phyloP scores from a whole-genome alignment of 352 stramenopile species.

The Pythium guiyangense region DNA sequence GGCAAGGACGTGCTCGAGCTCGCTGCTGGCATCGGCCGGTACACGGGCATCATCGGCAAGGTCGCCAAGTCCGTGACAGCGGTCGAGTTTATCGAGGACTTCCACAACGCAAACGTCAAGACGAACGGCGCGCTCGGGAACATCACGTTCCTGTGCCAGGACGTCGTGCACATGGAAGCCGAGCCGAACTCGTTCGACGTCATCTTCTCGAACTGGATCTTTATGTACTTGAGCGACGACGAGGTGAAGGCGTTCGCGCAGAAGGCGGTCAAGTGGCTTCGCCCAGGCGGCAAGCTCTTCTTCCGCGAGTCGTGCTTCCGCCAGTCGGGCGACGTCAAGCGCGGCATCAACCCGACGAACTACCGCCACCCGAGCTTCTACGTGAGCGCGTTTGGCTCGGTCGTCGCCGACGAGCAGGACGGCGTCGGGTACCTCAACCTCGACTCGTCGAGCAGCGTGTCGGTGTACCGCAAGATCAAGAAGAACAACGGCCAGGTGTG shows the following conservation, averaged over 20 bases:
- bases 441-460: slow-evolving; percentile 60
- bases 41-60: slow-evolving; percentile 49
- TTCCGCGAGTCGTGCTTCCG: slow-evolving; percentile 69
- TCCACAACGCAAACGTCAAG: slow-evolving; percentile 55
- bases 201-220: slow-evolving; percentile 75
- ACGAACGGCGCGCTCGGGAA: slow-evolving; percentile 50
- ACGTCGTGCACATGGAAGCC: slow-evolving; percentile 59
- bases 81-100: slow-evolving; percentile 79
- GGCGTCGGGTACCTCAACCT: slow-evolving; percentile 50
- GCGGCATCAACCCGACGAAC: slow-evolving; percentile 54
- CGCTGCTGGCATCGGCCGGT: slow-evolving; percentile 59
- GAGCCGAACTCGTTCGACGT: slow-evolving; percentile 57
- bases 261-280: slow-evolving; percentile 62
- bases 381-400: slow-evolving; percentile 42
- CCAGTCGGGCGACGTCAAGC: slow-evolving; percentile 60
- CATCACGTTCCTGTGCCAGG: slow-evolving; percentile 59
- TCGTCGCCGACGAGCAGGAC: slow-evolving; percentile 36
- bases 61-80: slow-evolving; percentile 50
- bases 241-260: slow-evolving; percentile 48
- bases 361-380: slow-evolving; percentile 73
- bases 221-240: slow-evolving; percentile 68
- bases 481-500: slow-evolving; percentile 82
- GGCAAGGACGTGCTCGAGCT: slow-evolving; percentile 67
- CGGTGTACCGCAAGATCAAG: slow-evolving; percentile 70
- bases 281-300: slow-evolving; percentile 57